Evolutionary conservation across 1,284 basidiomycete genomes (phyloP).

Genomic region (Dichomitus squalens): DNA sequence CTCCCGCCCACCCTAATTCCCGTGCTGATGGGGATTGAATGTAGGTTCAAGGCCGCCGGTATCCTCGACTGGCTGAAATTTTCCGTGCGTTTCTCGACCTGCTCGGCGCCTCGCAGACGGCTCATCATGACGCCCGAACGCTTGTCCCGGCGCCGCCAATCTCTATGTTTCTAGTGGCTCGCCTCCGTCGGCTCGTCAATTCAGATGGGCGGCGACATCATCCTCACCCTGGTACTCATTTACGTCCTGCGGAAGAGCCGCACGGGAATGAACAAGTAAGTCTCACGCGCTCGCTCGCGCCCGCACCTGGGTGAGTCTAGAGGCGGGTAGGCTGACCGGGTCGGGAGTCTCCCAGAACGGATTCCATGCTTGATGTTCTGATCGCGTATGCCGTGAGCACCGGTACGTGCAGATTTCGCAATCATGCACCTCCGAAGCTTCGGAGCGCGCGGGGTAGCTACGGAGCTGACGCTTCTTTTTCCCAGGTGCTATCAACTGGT

Average conservation of each 20-base stretch:
- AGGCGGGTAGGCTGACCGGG: background rate
- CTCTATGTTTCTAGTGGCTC: background rate
- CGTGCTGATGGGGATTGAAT: background rate
- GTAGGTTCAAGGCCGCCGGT: background rate
- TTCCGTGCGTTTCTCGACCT: background rate
- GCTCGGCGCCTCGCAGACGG: background rate
- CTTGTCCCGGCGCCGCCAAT: too few relatives aligned
- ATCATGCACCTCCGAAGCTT: background rate
- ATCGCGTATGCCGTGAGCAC: conserved; percentile 9
- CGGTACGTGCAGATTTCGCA: background rate
- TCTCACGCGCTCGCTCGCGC: background rate
- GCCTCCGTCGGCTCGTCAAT: conserved; percentile 3
- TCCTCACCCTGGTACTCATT: conserved; percentile 6
- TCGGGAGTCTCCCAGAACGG: background rate
- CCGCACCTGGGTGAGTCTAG: background rate
- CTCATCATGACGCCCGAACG: background rate
- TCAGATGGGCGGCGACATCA: conserved; percentile 12
- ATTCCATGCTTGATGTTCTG: conserved; percentile 6
- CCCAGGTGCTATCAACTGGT: conserved; percentile 8
- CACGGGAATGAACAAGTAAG: conserved; percentile 2
- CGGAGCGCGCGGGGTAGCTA: background rate
- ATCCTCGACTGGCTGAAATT: background rate
- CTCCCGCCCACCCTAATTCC: background rate
- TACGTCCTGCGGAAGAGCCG: conserved; percentile 7
- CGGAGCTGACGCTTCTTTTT: background rate